These are phyloP conservation scores for Penicillium salamii DNA, from an alignment of 495 filamentous ascomycete species.

Conservation along the genomic window DNA sequence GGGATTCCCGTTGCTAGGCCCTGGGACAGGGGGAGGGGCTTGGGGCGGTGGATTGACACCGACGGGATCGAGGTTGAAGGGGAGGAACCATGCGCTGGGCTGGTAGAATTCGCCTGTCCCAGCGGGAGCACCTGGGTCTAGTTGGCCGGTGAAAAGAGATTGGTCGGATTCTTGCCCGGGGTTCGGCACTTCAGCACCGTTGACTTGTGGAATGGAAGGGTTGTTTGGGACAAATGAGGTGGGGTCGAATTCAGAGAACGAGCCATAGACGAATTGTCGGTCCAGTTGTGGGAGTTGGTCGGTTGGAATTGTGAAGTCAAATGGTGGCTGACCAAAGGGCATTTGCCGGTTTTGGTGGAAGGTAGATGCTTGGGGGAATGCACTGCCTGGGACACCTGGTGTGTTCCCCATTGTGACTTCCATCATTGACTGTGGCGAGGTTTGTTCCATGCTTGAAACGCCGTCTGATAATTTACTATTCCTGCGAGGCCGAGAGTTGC, in stretches of 20 bases:
- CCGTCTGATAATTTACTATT: slow-evolving; percentile 33
- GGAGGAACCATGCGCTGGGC: slow-evolving; percentile 88
- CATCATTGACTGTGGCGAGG: slow-evolving; percentile 31
- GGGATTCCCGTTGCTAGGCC: neutral
- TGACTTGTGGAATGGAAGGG: slow-evolving; percentile 27
- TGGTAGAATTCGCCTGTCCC: slow-evolving; percentile 45
- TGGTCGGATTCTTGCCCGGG: slow-evolving; percentile 16
- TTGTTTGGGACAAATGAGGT: slow-evolving; percentile 34
- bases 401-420: slow-evolving; percentile 37
- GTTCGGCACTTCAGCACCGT: slow-evolving; percentile 22
- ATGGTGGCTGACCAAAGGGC: slow-evolving; percentile 36
- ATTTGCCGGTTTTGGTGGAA: slow-evolving; percentile 33
- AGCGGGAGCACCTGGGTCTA: slow-evolving; percentile 39
- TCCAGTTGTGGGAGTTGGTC: slow-evolving; percentile 62
- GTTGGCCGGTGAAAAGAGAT: slow-evolving; percentile 34
- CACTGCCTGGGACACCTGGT: slow-evolving; percentile 34
- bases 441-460: slow-evolving; percentile 23
- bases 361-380: slow-evolving; percentile 44
- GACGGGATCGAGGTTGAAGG: slow-evolving; percentile 82
- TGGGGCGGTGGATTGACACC: slow-evolving; percentile 12
- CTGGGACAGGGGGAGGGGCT: slow-evolving; percentile 7
- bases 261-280: slow-evolving; percentile 74
- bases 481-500: slow-evolving; percentile 36
- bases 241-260: slow-evolving; percentile 64
- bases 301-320: slow-evolving; percentile 40